Evolutionary conservation across 768 basidiomycete species (phyloP).

Genomic region (Asterophora lycoperdoides): DNA sequence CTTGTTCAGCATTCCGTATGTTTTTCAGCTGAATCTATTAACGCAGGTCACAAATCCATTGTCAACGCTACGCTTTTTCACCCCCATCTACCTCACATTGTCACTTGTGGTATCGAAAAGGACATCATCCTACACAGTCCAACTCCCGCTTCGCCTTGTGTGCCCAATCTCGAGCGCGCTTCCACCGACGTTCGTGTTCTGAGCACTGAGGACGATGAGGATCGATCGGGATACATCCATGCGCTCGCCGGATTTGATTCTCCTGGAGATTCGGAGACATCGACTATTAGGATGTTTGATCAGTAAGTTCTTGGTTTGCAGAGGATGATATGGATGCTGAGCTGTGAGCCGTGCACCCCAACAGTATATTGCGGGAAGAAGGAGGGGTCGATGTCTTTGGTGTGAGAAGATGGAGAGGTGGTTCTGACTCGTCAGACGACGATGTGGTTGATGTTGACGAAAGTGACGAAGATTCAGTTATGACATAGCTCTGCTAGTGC

Average conservation of each 20-base stretch:
- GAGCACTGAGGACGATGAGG: conserved; percentile 29
- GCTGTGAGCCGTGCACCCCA: no score
- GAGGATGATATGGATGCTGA: background rate
- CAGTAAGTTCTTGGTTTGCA: conserved; percentile 42
- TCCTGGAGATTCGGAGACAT: conserved; percentile 39
- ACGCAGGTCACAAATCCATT: conserved; percentile 67
- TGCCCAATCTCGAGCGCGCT: conserved; percentile 42
- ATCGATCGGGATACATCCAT: conserved; percentile 33
- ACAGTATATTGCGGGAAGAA: conserved; percentile 58
- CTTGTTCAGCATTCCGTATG: background rate
- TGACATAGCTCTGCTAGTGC: no score
- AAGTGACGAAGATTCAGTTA: conserved; percentile 17
- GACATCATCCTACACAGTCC: conserved; percentile 67
- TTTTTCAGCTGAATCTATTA: background rate
- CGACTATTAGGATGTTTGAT: conserved; percentile 66
- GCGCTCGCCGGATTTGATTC: conserved; percentile 28
- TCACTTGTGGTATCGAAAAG: conserved; percentile 72
- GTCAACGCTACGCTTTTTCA: conserved; percentile 74
- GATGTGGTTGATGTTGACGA: conserved; percentile 23
- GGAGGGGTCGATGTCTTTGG: conserved; percentile 53
- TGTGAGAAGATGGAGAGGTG: conserved; percentile 33
- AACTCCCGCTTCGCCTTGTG: conserved; percentile 50
- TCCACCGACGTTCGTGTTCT: conserved; percentile 45
- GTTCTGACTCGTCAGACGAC: conserved; percentile 26
- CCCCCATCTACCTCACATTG: conserved; percentile 60